Conservation (phyloP, 176 grass and related monocot species). For the Saccharum officinarum region DNA sequence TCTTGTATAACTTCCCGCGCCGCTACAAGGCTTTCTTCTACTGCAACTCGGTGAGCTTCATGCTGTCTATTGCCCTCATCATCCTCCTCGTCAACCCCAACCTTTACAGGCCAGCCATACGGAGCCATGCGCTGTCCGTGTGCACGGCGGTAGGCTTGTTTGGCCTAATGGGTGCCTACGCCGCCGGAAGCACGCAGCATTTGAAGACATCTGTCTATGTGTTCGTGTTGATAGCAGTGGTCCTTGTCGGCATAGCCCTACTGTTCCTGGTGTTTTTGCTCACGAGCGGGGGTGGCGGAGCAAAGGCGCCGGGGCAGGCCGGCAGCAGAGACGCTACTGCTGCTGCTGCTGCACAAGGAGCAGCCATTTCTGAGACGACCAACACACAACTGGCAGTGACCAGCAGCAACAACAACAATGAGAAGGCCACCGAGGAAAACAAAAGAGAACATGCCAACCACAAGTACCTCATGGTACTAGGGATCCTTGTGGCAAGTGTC, state of each 20-base stretch:
- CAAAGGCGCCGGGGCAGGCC: no score
- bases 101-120: constrained; percentile 7
- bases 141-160: neutral
- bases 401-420: no score
- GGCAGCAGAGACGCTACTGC: no score
- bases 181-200: constrained; percentile 11
- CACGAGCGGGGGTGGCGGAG: neutral
- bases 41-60: constrained; percentile 38
- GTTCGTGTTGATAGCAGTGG: neutral
- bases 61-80: constrained; percentile 38
- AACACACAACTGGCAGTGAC: no score
- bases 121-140: neutral
- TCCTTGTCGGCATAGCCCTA: neutral
- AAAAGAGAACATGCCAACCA: no score
- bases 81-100: constrained; percentile 17
- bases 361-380: no score
- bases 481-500: neutral
- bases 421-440: no score
- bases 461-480: neutral
- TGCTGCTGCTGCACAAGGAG: no score
- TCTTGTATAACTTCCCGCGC: neutral
- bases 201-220: constrained; percentile 1
- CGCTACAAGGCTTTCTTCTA: constrained; percentile 2
- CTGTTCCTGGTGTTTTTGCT: neutral
- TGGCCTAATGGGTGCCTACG: constrained; percentile 18